phyloP scores from a whole-genome alignment of 116 monocot species.

The Dioscorea cayenensis region DNA sequence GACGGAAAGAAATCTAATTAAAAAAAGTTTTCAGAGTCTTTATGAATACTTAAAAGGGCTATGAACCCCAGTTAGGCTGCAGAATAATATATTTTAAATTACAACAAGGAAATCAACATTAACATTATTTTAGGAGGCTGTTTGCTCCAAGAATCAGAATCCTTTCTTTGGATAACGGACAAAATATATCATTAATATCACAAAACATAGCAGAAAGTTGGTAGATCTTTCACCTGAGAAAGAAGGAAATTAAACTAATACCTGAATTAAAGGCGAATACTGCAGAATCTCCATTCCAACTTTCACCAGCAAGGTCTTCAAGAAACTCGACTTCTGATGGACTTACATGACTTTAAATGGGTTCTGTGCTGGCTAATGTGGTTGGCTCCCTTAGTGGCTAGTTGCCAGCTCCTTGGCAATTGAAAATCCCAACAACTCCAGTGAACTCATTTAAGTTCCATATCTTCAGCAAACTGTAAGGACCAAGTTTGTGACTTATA shows the following conservation, averaged over 20 bases:
- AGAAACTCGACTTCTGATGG: conserved; percentile 30
- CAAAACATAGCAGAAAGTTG: background rate
- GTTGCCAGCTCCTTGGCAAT: conserved; percentile 39
- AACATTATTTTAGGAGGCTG: too few species aligned
- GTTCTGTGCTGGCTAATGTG: background rate
- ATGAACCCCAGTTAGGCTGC: too few species aligned
- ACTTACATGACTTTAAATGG: conserved; percentile 16
- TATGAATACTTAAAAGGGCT: too few species aligned
- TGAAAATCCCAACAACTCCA: conserved; percentile 38
- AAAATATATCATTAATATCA: background rate
- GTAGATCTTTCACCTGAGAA: background rate
- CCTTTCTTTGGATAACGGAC: too few species aligned
- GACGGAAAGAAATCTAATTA: too few species aligned
- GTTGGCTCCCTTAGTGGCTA: conserved; percentile 16
- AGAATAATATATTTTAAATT: too few species aligned
- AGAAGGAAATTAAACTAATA: background rate
- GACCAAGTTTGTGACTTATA: background rate
- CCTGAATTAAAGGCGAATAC: conserved; percentile 31
- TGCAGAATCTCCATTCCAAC: conserved; percentile 35
- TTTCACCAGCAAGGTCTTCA: conserved; percentile 24
- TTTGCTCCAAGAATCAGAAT: too few species aligned
- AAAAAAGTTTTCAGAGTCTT: too few species aligned
- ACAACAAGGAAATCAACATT: too few species aligned
- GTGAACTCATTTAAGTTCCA: conserved; percentile 38
- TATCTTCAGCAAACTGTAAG: conserved; percentile 38